Evolutionary conservation across 2,329 filamentous ascomycete species (phyloP), one percentile per base, ranked within the genome.

Genomic region (Fusarium napiforme): DNA sequence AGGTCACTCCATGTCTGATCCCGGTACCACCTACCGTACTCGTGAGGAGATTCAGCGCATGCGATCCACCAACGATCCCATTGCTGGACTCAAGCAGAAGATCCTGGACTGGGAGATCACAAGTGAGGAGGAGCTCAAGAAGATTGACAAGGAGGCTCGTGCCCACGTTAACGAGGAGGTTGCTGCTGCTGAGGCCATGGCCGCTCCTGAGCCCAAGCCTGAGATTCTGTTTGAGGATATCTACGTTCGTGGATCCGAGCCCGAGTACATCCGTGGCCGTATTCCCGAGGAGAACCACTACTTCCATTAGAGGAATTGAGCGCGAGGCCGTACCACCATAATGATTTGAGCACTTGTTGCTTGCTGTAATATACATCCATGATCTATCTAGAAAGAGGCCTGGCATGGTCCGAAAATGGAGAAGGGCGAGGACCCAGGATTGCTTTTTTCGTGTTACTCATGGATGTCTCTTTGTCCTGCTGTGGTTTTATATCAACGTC

Each of bases 21-120:
- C 96, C 68, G 96, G 96, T 84, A 99, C 96, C 84, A 98, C 96
- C 80, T 99, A 99, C 93, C 93, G 95, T 84, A 98, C 96, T 78
- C 95, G 96, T 85, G 96, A 99, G 88, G 96, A 99, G 88, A 97
- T 99, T 82, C 96, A 98, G 89, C 95, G 96, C 85, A 99, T 99
- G 96, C 94, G 96, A 81, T 97, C 93, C 79, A 99, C 96, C 86
- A 94, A 98, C 86, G 96, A 99, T 87, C 95, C 96, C 77, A 99
- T 99, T 81, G 95, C 95, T 80, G 96, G 96, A 69, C 91, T 99
- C 78, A 98, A 98, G 92, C 93, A 96, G 88, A 97, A 97, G 89
- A 92, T 99, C 76, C 87, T 99, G 67, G 96, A 99, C 85, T 99
- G 96, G 96, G 90, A 90, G 69, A 93, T 99, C 76, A 92, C 92